Evolutionary conservation across 768 basidiomycete species (phyloP).

Genomic region (Leccinum broughii): DNA sequence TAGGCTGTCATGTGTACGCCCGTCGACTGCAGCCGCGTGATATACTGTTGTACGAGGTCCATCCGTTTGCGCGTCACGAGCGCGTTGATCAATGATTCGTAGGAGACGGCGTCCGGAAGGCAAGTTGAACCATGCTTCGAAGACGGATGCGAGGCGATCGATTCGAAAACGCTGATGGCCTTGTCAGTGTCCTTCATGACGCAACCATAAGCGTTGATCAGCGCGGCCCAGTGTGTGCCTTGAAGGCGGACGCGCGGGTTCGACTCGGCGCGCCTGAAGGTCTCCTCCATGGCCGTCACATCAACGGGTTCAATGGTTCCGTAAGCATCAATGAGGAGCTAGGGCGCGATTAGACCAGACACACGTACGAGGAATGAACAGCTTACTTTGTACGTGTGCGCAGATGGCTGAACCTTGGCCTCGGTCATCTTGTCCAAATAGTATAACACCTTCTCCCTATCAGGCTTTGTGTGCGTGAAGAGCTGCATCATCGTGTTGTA

Average conservation of each 20-base stretch:
- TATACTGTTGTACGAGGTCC: slow-evolving; percentile 73
- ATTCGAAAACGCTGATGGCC: slow-evolving; percentile 76
- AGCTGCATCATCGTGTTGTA: slow-evolving; percentile 99
- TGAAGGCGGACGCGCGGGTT: slow-evolving; percentile 32
- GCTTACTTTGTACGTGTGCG: slow-evolving; percentile 91
- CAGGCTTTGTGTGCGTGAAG: slow-evolving; percentile 88
- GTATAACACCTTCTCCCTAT: slow-evolving; percentile 70
- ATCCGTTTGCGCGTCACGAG: slow-evolving; percentile 75
- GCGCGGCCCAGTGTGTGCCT: slow-evolving; percentile 74
- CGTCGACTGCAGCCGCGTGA: slow-evolving; percentile 55
- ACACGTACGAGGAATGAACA: not conserved
- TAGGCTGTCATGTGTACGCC: slow-evolving; percentile 93
- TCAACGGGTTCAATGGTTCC: slow-evolving; percentile 85
- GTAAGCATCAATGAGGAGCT: slow-evolving; percentile 89
- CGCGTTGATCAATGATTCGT: slow-evolving; percentile 88
- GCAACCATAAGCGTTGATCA: slow-evolving; percentile 89
- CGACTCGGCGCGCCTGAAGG: slow-evolving; percentile 63
- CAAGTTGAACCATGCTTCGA: slow-evolving; percentile 32
- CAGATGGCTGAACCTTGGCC: slow-evolving; percentile 69
- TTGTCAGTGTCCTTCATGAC: slow-evolving; percentile 73
- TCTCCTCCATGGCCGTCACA: slow-evolving; percentile 63
- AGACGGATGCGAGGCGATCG: slow-evolving; percentile 57
- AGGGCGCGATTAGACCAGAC: not conserved
- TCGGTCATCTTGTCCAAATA: slow-evolving; percentile 69
- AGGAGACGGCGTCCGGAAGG: slow-evolving; percentile 79